Percentiles rank a stretch among this genome's conserved stretches.
Evolutionary conservation across 805 yeast species (phyloP).

Genomic region (Yamadazyma philogaea): DNA sequence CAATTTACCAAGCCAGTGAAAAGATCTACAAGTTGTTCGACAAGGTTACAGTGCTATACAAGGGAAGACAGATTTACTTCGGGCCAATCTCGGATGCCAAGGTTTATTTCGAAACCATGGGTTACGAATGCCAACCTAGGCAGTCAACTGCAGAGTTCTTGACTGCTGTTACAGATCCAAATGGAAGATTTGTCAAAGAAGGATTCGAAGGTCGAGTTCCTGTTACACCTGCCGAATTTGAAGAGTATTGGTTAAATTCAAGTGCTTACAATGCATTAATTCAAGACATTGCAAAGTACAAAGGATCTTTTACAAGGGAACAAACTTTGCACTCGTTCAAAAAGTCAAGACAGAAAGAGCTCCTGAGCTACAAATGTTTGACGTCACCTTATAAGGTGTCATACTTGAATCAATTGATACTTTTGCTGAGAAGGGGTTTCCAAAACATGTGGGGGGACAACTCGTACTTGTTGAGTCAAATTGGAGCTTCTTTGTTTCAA

Average conservation of each 20-base stretch:
- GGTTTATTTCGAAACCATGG: conserved; percentile 56
- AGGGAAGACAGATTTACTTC: conserved; percentile 45
- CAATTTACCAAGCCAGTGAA: conserved; percentile 52
- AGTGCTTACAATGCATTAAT: conserved; percentile 44
- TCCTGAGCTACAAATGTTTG: conserved; percentile 33
- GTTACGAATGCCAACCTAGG: conserved; percentile 57
- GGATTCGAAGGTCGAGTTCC: conserved; percentile 56
- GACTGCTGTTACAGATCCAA: conserved; percentile 64
- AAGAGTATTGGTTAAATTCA: conserved; percentile 56
- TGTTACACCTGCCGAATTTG: conserved; percentile 54
- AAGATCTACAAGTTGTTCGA: conserved; percentile 47
- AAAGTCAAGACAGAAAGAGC: conserved; percentile 33
- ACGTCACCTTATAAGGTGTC: conserved; percentile 40
- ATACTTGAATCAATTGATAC: conserved; percentile 48
- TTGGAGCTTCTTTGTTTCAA: conserved; percentile 53
- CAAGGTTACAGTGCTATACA: conserved; percentile 43
- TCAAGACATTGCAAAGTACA: conserved; percentile 41
- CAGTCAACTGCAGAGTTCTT: conserved; percentile 66
- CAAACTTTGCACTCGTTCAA: conserved; percentile 19
- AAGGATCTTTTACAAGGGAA: conserved; percentile 19
- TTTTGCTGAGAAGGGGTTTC: conserved; percentile 53
- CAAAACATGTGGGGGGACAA: conserved; percentile 56
- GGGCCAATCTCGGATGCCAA: conserved; percentile 42
- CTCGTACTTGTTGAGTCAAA: conserved; percentile 49
- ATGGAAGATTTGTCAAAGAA: conserved; percentile 47